phyloP scores from a whole-genome alignment of 805 yeast species.

The Scheffersomyces amazonensis region DNA sequence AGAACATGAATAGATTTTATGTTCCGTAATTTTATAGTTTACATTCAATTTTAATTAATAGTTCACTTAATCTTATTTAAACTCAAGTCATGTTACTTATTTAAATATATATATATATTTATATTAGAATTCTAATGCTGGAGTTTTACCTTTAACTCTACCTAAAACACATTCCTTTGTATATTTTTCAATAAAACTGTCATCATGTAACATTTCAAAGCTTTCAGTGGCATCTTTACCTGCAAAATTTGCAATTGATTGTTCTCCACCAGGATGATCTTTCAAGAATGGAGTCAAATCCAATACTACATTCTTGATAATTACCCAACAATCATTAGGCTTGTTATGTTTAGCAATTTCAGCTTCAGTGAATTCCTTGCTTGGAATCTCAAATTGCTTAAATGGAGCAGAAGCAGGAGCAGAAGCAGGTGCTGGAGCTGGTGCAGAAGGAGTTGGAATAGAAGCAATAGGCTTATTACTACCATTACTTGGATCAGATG shows the following conservation, averaged over 20 bases:
- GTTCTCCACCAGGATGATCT: constrained; percentile 61
- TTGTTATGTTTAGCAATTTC: constrained; percentile 49
- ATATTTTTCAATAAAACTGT: constrained; percentile 48
- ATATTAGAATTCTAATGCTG: constrained; percentile 32
- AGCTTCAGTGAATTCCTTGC: constrained; percentile 42
- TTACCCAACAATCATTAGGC: constrained; percentile 50
- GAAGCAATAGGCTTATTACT: neutral
- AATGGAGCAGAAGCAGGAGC: neutral
- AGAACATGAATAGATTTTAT: constrained; percentile 32
- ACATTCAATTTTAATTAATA: neutral
- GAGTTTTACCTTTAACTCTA: constrained; percentile 43
- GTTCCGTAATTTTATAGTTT: neutral
- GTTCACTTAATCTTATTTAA: no score
- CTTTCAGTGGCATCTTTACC: constrained; percentile 50
- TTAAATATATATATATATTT: neutral
- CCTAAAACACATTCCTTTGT: constrained; percentile 51
- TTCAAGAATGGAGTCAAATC: constrained; percentile 44
- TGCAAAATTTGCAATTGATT: constrained; percentile 47
- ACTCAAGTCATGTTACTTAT: no score
- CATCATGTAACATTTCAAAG: constrained; percentile 56
- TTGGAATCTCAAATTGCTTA: constrained; percentile 40
- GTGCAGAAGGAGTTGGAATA: constrained; percentile 1
- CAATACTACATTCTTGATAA: constrained; percentile 50
- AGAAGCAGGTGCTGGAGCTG: constrained; percentile 2
- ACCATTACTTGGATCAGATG: neutral